phyloP scores from a whole-genome alignment of 176 grass and related monocot genomes.

The Dendrocalamus sinicus region DNA sequence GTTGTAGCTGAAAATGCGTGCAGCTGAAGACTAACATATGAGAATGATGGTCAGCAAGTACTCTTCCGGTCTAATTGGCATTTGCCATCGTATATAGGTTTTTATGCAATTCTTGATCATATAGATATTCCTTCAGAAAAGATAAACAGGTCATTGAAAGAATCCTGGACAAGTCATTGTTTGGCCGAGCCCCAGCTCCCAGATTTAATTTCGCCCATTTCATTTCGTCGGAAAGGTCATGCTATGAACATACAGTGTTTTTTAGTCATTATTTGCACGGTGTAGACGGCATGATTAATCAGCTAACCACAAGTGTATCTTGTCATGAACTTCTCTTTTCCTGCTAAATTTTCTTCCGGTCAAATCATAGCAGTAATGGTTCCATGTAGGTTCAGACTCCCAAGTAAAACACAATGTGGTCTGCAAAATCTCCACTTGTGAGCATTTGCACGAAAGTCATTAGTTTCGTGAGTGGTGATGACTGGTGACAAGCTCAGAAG shows the following conservation, averaged over 20 bases:
- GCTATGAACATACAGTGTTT: not conserved
- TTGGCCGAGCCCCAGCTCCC: not conserved
- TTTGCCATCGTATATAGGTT: not conserved
- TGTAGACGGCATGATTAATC: not conserved
- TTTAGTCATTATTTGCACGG: too few species aligned
- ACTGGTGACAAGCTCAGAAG: not conserved
- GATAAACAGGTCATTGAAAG: not conserved
- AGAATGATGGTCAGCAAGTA: slow-evolving; percentile 44
- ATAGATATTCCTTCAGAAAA: not conserved
- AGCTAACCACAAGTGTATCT: not conserved
- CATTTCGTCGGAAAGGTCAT: not conserved
- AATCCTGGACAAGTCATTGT: not conserved
- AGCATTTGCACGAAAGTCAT: not conserved
- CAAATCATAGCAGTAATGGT: not conserved
- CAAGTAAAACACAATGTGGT: not conserved
- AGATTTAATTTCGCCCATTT: not conserved
- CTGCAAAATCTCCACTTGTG: not conserved
- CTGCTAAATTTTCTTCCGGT: not conserved
- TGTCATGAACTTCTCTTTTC: not conserved
- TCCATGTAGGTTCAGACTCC: not conserved
- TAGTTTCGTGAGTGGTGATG: not conserved
- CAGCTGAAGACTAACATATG: not conserved
- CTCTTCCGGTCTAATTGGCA: slow-evolving; percentile 8
- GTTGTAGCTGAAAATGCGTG: not conserved
- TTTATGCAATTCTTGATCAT: not conserved